Base-by-base conservation (phyloP, 2,329 filamentous ascomycete species). In the Monosporascus sp. region DNA sequence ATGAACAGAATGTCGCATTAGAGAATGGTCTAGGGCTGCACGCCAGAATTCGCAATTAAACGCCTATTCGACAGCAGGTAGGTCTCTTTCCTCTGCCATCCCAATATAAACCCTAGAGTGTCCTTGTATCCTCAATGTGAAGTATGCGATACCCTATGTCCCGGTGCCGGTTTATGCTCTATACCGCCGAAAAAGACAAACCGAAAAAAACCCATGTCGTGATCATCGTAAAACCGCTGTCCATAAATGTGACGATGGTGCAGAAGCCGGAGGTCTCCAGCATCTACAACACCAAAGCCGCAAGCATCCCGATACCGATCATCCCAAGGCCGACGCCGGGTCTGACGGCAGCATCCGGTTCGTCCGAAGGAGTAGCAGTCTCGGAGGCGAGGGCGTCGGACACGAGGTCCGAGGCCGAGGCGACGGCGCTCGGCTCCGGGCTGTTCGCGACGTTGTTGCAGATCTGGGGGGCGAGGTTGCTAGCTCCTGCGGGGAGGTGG, bases 381-480 rank as follows among this genome's bases (percentile, higher is more conserved):
- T 57, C 54, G 15, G 63, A 59, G 37, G 52, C 59, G 18, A 67
- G 49, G 39, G 59, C 65, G 1, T 65, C 64, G 9, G 61, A 57
- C 52, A 68, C 54, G 41, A 66, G 53, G 46, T 52, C 58, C 5
- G 67, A 67, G 17, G 66, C 66, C n/a, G 61, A 62, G 8, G 65
- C 63, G 20, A 66, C 56, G n/a, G 58, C 64, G 18, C 63, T 55
- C 3, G 60, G 47, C 39, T 59, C 54, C 11, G 65, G 61, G 51
- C 64, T 61, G 15, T 56, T 47, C 4, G 48, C 44, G 11, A 60
- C 64, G 20, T 53, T 59, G 47, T 39, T 47, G 55, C 67, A 69
- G 52, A 69, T 68, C 45, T 65, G 43, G 24, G 45, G 52, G 6
- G 66, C 66, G 24, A 66, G 49, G 2, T 49, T 48, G 8, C 31